Evolutionary conservation across 768 basidiomycete species (phyloP), one percentile per base, ranked within the genome.

Genomic region (Lactarius psammicola): DNA sequence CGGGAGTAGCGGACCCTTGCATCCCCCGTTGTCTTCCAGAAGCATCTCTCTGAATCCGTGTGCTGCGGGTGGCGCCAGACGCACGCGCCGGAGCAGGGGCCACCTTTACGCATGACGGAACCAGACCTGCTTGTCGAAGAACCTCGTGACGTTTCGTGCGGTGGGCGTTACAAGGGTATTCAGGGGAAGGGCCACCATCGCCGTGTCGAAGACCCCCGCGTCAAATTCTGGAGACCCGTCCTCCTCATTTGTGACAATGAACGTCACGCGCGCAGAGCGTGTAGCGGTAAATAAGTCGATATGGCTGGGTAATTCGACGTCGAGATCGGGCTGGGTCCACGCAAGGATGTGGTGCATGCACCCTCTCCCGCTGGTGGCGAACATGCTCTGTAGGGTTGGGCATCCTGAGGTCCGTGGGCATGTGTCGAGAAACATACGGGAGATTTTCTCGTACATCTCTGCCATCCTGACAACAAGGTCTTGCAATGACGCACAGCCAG

Each of bases 321-420:
- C 31, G 7, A 33, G 20, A 46, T 46, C 60, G 17, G 59, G 59
- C 26, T 9, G 17, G 18, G 40, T 34, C 60, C 30, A 61, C 49
- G 31, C 28, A 15, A 46, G 33, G 15, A 61, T 30, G 3, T 31
- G 17, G 11, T n/a, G n/a, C n/a, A 13, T 4, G 42, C 31, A 1
- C 17, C 1, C 4, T 4, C n/a, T 15, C 3, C 18, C 1, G 30
- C 28, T n/a, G 13, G 11, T 10, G 49, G 36, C 2, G 8, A 34
- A 4, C 9, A 61, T 4, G 28, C n/a, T 59, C n/a, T 46, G 28
- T 18, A 58, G 56, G 46, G 56, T 20, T 30, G 26, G 1, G 30
- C 13, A 20, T 64, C 63, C 10, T 64, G 56, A 2, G 23, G 31
- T 18, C 56, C 63, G 20, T 64, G 63, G 28, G 46, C 20, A n/a